phyloP scores from a whole-genome alignment of 179 eudicot genomes.

The Silene noctiflora region DNA sequence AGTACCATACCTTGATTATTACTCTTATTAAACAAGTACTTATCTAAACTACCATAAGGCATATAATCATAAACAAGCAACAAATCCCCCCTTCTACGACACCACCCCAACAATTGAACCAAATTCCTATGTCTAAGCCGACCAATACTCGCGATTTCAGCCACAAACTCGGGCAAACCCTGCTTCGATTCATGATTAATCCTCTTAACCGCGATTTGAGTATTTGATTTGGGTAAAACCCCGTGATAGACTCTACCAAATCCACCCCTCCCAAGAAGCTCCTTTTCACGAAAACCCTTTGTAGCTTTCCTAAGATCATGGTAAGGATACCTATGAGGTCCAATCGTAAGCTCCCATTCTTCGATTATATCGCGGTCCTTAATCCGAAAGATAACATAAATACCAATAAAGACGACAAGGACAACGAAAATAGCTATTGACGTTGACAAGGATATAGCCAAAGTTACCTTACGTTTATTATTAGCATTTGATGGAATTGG shows the following conservation, averaged over 20 bases:
- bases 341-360: constrained; percentile 49
- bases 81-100: constrained; percentile 52
- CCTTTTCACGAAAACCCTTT: constrained; percentile 42
- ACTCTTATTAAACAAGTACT: constrained; percentile 30
- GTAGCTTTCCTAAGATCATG: constrained; percentile 51
- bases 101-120: constrained; percentile 40
- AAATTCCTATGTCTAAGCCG: constrained; percentile 35
- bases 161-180: constrained; percentile 37
- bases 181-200: constrained; percentile 46
- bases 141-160: constrained; percentile 42
- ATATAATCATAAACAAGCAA: constrained; percentile 43
- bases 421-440: constrained; percentile 27
- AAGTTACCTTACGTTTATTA: constrained; percentile 13
- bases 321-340: constrained; percentile 54
- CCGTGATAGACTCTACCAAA: constrained; percentile 61
- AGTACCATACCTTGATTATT: constrained; percentile 8
- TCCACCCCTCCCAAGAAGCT: constrained; percentile 58
- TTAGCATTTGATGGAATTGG: constrained; percentile 28
- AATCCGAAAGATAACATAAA: constrained; percentile 23
- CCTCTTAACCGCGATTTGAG: constrained; percentile 46
- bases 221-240: constrained; percentile 9
- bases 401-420: constrained; percentile 4
- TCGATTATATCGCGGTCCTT: constrained; percentile 47
- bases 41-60: constrained; percentile 42
- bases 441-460: constrained; percentile 23